These are phyloP conservation scores for Diutina rugosa DNA, from an alignment of 1,139 yeast species.

Conservation along the genomic window DNA sequence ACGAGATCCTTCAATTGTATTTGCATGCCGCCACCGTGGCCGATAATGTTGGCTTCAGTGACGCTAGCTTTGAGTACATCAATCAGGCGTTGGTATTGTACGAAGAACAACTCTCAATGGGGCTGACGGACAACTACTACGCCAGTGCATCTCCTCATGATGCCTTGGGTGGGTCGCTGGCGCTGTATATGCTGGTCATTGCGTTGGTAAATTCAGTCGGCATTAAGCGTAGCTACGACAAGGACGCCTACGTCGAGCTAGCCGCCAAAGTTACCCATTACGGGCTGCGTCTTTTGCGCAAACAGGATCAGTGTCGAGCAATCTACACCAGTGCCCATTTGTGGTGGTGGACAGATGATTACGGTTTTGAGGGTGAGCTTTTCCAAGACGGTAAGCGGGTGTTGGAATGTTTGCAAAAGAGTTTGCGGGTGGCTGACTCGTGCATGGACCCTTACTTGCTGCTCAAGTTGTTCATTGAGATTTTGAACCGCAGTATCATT, in stretches of 20 bases:
- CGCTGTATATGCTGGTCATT: constrained; percentile 25
- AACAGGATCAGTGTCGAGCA: constrained; percentile 90
- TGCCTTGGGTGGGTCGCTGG: constrained; percentile 23
- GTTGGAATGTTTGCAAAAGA: constrained; percentile 40
- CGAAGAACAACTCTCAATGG: constrained; percentile 49
- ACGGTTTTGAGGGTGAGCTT: constrained; percentile 3
- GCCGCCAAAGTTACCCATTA: constrained; percentile 79
- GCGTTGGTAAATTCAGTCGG: constrained; percentile 53
- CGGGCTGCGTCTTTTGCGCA: constrained; percentile 78
- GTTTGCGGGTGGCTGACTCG: constrained; percentile 83
- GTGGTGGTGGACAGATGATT: constrained; percentile 60
- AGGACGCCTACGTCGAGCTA: constrained; percentile 63
- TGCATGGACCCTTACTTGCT: constrained; percentile 78
- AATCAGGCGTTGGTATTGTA: constrained; percentile 80
- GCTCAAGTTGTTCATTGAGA: constrained; percentile 77
- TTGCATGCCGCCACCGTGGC: constrained; percentile 54
- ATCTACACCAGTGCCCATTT: constrained; percentile 81
- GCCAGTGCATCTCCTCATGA: constrained; percentile 21
- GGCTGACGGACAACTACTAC: constrained; percentile 10
- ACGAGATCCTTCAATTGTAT: constrained; percentile 39
- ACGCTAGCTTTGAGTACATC: constrained; percentile 74
- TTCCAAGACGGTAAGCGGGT: constrained; percentile 31
- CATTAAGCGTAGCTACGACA: constrained; percentile 39
- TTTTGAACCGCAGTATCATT: constrained; percentile 71
- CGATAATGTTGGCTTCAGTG: constrained; percentile 48